Evolutionary conservation across 352 stramenopile species (phyloP).

Genomic region (Phytophthora megakarya): DNA sequence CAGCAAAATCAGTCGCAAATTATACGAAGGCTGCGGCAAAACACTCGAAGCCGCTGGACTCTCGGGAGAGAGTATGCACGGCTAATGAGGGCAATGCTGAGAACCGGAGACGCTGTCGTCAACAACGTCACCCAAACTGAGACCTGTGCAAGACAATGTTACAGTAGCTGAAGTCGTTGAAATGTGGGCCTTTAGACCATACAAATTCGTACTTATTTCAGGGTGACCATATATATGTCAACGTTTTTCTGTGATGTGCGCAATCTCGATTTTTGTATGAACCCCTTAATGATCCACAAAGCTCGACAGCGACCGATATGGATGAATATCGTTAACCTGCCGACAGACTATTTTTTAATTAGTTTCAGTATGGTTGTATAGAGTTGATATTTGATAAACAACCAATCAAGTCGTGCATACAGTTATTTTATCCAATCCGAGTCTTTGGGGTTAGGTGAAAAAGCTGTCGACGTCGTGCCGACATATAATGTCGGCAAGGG

Average conservation of each 20-base stretch:
- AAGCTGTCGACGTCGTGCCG: too few species aligned
- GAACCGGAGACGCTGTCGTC: background rate
- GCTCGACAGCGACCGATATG: background rate
- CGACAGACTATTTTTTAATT: too few species aligned
- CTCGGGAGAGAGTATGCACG: too few species aligned
- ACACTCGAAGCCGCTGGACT: background rate
- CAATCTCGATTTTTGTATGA: background rate
- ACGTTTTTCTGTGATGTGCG: background rate
- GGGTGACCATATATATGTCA: background rate
- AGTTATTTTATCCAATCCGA: too few species aligned
- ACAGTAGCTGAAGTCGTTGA: background rate
- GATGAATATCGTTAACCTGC: too few species aligned
- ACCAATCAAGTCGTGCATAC: too few species aligned
- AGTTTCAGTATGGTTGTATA: too few species aligned
- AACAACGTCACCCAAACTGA: background rate
- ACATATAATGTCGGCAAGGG: too few species aligned
- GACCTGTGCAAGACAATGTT: too few species aligned
- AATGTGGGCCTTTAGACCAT: background rate
- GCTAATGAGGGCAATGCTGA: background rate
- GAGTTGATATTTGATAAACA: too few species aligned
- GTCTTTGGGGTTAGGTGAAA: too few species aligned
- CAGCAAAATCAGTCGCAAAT: background rate
- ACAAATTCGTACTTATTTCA: background rate
- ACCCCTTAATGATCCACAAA: too few species aligned
- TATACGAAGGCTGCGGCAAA: background rate